Base-by-base conservation (phyloP, 225 moss, liverwort and hornwort species). In the Asterella californica region DNA sequence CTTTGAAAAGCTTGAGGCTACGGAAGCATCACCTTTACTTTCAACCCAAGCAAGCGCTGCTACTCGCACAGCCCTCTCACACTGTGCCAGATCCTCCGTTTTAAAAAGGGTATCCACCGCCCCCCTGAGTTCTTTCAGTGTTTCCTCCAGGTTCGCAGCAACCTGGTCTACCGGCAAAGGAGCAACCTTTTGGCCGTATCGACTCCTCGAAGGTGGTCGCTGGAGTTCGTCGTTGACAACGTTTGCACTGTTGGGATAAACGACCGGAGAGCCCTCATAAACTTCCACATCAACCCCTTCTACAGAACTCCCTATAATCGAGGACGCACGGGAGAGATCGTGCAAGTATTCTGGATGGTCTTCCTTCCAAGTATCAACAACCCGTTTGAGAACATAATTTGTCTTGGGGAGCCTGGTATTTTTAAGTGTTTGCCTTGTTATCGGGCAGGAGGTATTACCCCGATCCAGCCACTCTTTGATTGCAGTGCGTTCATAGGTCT, bases 321-420 rank as follows among this genome's bases (percentile, higher is more conserved):
- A 78, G 34, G 80, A 53, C 63, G 61, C 60, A 69, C 48, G 75
- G 48, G 79, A 77, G 10, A 73, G 1, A 25, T 79, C 82, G 71
- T 65, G 69, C 18, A 79, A 32, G 50, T 81, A 83, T 25, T 86
- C 80, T 22, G 84, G 84, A 65, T 90, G 82, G 9, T 88, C 82
- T 54, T 90, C 86, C 76, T 86, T 90, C 90, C 90, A 90, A 21
- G 84, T 83, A 77, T 90, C 88, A 70, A 90, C 88, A 8, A 90
- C 74, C 47, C 88, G 79, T 75, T 88, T 88, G 53, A 90, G 76
- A n/a, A 88, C 84, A 63, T 72, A 88, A 67, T 90, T 90, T 53
- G 82, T 86, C 19, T 80, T 80, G 2, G 90, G 90, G 49, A 90
- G 84, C 60, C 76, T 86, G 0, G 47, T 73, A 57, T 49, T 90